Percentiles rank a stretch among this genome's conserved stretches.
Conservation (phyloP, 2,329 filamentous ascomycete species). For the Cercospora janseana region DNA sequence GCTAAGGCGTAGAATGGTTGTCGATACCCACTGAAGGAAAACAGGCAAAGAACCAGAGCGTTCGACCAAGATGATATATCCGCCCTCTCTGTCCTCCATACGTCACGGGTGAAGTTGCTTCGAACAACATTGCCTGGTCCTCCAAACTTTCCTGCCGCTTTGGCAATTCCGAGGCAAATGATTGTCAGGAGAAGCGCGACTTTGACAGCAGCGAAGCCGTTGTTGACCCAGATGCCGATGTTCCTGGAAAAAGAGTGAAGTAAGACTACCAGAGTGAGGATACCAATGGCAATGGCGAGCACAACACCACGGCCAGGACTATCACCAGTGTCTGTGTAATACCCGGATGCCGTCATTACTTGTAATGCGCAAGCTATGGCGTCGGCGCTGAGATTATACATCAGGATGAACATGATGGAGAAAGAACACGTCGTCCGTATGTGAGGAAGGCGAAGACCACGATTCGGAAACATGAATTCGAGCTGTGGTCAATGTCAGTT, state of each 20-base stretch:
- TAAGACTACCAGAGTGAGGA: conserved; percentile 47
- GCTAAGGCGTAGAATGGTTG: conserved; percentile 48
- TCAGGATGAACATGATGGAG: conserved; percentile 46
- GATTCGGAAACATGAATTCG: conserved; percentile 41
- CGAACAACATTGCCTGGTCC: conserved; percentile 21
- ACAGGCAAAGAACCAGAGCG: conserved; percentile 48
- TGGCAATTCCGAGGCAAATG: conserved; percentile 40
- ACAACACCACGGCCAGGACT: conserved; percentile 37
- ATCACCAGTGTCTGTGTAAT: conserved; percentile 16
- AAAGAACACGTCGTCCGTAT: conserved; percentile 45
- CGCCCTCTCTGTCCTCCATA: conserved; percentile 28
- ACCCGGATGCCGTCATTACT: conserved; percentile 39
- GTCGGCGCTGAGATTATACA: conserved; percentile 53
- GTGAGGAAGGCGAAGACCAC: conserved; percentile 39
- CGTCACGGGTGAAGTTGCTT: conserved; percentile 32
- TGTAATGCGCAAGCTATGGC: conserved; percentile 49
- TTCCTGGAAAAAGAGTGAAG: conserved; percentile 51
- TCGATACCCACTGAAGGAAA: conserved; percentile 44
- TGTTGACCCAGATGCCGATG: conserved; percentile 54
- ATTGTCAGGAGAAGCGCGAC: conserved; percentile 50
- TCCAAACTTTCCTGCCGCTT: conserved; percentile 28
- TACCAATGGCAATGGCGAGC: conserved; percentile 50
- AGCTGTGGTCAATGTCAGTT: neutral
- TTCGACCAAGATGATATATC: conserved; percentile 37
- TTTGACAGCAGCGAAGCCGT: conserved; percentile 53